Base-by-base conservation (phyloP, 805 yeast species). In the Starmerella stigmatis region DNA sequence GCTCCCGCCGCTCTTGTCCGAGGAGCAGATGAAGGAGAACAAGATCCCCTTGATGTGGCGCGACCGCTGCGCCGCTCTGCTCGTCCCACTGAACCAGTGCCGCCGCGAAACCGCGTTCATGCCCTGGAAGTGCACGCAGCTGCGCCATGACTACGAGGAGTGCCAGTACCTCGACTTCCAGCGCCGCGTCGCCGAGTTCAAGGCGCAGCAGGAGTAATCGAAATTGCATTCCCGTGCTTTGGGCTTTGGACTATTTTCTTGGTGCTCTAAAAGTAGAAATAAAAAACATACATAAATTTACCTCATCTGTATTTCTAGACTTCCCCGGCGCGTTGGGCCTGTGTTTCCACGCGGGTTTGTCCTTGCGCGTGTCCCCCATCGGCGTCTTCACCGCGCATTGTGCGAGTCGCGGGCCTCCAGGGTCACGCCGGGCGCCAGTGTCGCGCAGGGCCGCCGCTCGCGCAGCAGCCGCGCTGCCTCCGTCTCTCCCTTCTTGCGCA, bases 101-200 rank as follows among this genome's bases (percentile, higher is more conserved):
- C 73, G 83, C 46, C 65, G 67, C 42, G 79, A 77, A 54, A 70
- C 72, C 11, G 63, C 66, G 58, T 78, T 66, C 55, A 53, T 77
- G 61, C 84, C 84, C 25, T 78, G 82, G 82, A 76, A 75, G 56
- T 84, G 94, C 57, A 51, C 73, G 47, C 80, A 80, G 52, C 85
- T 80, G 66, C 76, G 86, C 61, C 94, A 85, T 56, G 78, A 71
- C 33, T 85, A 86, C 71, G 94, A 84, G 63, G 81, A 81, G 60
- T 84, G 94, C 63, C 82, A 84, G 64, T 81, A 81, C 62, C 64
- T 78, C 63, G 94, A 85, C 61, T 83, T 80, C 68, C 73, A 78
- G 61, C 75, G 92, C 68, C 75, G 94, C 65, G 83, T 81, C 47
- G 70, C 76, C 60, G 88, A 81, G 65, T 69, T 81, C 62, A 73